These are phyloP conservation scores for Limonium bicolor DNA, from an alignment of 148 eudicot species.

Conservation along the genomic window DNA sequence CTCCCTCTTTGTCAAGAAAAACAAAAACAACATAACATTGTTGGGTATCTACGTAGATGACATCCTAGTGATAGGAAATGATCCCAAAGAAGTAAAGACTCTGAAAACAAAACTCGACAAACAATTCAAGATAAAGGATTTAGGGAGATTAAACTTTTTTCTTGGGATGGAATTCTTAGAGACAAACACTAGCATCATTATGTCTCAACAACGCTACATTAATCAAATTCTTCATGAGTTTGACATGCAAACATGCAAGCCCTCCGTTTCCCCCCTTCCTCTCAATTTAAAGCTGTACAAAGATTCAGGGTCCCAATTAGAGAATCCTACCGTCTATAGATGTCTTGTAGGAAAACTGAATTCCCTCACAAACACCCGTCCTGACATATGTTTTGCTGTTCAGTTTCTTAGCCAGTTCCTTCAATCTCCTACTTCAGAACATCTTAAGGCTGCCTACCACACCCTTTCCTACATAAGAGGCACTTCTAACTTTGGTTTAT, in stretches of 20 bases:
- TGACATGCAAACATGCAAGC: neutral
- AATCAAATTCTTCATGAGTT: neutral
- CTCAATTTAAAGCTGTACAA: neutral
- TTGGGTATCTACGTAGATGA: neutral
- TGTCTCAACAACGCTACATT: neutral
- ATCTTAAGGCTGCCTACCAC: neutral
- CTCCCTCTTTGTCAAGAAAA: neutral
- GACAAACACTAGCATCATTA: neutral
- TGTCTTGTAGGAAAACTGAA: neutral
- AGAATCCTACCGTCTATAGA: neutral
- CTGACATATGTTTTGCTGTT: neutral
- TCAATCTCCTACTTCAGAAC: neutral
- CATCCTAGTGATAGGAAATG: neutral
- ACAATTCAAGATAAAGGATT: neutral
- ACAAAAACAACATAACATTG: neutral
- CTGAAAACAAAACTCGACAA: neutral
- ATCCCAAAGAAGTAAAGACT: neutral
- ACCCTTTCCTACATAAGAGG: neutral
- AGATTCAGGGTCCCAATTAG: neutral
- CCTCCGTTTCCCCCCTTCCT: neutral
- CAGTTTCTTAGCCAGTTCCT: neutral
- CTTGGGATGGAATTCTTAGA: neutral
- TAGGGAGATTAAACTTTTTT: neutral
- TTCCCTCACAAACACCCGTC: neutral
- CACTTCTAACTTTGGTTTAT: neutral